A percentile compares a stretch with the other conserved stretches of the same genome.
Evolutionary conservation across 176 grass and related monocot genomes (phyloP).

Genomic region (Pontederia crassipes): DNA sequence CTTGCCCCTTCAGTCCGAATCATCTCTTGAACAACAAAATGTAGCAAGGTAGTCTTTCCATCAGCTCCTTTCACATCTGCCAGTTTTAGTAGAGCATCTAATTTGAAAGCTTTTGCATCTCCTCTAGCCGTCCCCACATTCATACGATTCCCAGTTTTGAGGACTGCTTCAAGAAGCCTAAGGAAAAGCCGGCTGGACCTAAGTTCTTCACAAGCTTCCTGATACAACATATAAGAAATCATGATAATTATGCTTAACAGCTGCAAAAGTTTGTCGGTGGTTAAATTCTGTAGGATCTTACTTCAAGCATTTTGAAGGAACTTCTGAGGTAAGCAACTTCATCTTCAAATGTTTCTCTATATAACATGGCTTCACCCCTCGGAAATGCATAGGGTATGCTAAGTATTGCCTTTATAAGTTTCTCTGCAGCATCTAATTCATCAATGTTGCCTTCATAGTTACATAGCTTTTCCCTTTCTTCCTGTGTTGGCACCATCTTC

Average conservation of each 20-base stretch:
- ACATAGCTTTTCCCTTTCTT: slow-evolving; percentile 65
- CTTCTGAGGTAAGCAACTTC: slow-evolving; percentile 66
- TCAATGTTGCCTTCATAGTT: slow-evolving; percentile 38
- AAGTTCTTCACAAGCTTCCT: slow-evolving; percentile 86
- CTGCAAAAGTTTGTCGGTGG: neutral
- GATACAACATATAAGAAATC: neutral
- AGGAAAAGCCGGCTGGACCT: slow-evolving; percentile 90
- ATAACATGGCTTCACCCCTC: slow-evolving; percentile 71
- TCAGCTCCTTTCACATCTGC: slow-evolving; percentile 90
- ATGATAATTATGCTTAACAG: neutral
- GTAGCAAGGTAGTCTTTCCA: slow-evolving; percentile 86
- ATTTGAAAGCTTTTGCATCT: slow-evolving; percentile 88
- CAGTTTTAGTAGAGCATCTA: slow-evolving; percentile 86
- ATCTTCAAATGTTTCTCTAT: slow-evolving; percentile 73
- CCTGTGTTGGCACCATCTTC: slow-evolving; percentile 84
- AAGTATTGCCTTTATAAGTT: slow-evolving; percentile 52
- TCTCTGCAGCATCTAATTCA: slow-evolving; percentile 56
- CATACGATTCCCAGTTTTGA: slow-evolving; percentile 97
- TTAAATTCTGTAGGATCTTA: slow-evolving; percentile 2
- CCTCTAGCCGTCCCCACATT: slow-evolving; percentile 79
- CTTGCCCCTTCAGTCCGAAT: slow-evolving; percentile 34
- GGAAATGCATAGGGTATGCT: slow-evolving; percentile 62
- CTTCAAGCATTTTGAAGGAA: slow-evolving; percentile 71
- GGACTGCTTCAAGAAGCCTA: slow-evolving; percentile 91
- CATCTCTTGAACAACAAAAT: slow-evolving; percentile 93